Evolutionary conservation across 805 yeast species (phyloP), one percentile per base, ranked within the genome.

Genomic region (Wickerhamomyces ciferrii): DNA sequence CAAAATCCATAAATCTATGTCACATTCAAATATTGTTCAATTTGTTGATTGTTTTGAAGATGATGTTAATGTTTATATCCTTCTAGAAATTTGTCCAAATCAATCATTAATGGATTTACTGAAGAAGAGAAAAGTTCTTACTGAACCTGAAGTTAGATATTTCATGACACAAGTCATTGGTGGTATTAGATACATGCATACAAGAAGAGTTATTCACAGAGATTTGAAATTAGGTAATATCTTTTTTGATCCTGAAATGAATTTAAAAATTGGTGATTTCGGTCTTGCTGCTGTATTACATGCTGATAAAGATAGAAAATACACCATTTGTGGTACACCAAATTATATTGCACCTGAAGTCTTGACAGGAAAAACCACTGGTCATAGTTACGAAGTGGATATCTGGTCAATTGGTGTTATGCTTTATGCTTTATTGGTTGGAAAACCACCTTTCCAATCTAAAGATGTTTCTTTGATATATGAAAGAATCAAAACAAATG

Each of bases 301-400:
- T 39, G 72, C 79, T 20, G 72, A 76, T 27, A 76, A 76, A 48
- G 87, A 87, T 43, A 81, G 92, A 53, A 89, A 92, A 60, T 87
- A 84, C 63, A 92, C 99, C 39, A 88, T 94, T 46, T 94, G 99
- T 67, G 99, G 99, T 45, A 94, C 99, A 21, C 99, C 99, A 49
- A 94, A 94, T 68, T 94, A 94, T 65, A 94, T 94, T 62, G 97
- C 99, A 1, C 99, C 99, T 8, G 99, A 94, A 70, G 96, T 94
- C 20, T 75, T 94, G 53, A 87, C 90, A 37, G 96, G 96, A 25
- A 89, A 89, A 58, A 79, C 74, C 45, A 76, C 81, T 13, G 99
- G 98, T 9, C 99, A 94, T 65, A 83, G 95, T 43, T 91, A 81
- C 61, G 97, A 90, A 65, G 97, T 90, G 38, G 99, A 94, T 65